A percentile compares a stretch with the other conserved stretches of the same genome.
Evolutionary conservation across 495 filamentous ascomycete species (phyloP).

Genomic region (Parathielavia hyrcaniae): DNA sequence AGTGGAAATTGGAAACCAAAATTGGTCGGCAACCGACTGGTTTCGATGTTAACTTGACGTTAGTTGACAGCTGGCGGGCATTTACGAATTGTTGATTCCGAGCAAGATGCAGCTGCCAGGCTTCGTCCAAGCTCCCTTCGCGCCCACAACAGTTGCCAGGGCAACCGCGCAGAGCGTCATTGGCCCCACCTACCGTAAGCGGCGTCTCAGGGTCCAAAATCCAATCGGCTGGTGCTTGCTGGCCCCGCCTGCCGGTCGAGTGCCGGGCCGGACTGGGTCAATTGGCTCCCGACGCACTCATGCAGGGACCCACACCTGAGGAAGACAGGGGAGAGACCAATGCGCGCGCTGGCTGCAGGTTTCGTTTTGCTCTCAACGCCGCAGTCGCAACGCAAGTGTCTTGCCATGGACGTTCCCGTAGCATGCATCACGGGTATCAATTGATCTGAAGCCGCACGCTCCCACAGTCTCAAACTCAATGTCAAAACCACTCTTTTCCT

Average conservation of each 20-base stretch:
- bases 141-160: slow-evolving; percentile 15
- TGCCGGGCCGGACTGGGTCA: slow-evolving; percentile 1
- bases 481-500: background rate
- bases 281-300: background rate
- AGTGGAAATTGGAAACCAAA: slow-evolving; percentile 2
- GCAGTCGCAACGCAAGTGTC: background rate
- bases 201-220: background rate
- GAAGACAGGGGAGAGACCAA: background rate
- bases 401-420: background rate
- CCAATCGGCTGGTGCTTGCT: background rate
- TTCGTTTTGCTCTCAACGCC: background rate
- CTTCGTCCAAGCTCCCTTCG: slow-evolving; percentile 16
- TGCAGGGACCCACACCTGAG: too few relatives aligned
- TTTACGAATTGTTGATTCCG: background rate
- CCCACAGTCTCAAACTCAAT: background rate
- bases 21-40: background rate
- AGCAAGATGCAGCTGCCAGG: background rate
- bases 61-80: slow-evolving; percentile 12
- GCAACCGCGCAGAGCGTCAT: slow-evolving; percentile 15
- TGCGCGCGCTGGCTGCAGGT: background rate
- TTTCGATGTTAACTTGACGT: background rate
- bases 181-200: slow-evolving; percentile 21
- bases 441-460: too few relatives aligned
- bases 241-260: background rate
- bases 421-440: background rate